phyloP scores from a whole-genome alignment of 495 filamentous ascomycete species.

The Xanthoparmelia taractica region DNA sequence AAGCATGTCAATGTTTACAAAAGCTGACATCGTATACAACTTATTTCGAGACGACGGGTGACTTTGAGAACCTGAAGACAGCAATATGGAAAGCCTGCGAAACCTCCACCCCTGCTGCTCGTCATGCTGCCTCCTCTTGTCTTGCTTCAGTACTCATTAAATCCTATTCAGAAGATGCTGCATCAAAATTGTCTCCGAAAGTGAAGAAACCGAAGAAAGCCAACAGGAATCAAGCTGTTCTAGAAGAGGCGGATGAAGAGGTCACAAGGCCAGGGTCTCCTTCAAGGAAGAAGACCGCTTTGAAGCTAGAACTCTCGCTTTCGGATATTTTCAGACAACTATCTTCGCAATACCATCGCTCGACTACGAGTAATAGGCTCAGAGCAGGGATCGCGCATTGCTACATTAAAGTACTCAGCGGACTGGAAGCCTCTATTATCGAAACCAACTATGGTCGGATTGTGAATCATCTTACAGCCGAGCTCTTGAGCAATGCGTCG shows the following conservation, averaged over 20 bases:
- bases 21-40: conserved; percentile 59
- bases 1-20: conserved; percentile 74
- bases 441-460: conserved; percentile 75
- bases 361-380: conserved; percentile 69
- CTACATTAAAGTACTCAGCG: conserved; percentile 70
- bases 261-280: conserved; percentile 66
- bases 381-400: conserved; percentile 81
- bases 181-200: conserved; percentile 50
- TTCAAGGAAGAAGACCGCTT: conserved; percentile 59
- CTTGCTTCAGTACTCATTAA: conserved; percentile 72
- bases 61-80: conserved; percentile 79
- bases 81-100: conserved; percentile 81
- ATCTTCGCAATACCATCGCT: conserved; percentile 71
- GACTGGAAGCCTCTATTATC: conserved; percentile 65
- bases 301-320: conserved; percentile 63
- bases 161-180: conserved; percentile 59
- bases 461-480: conserved; percentile 67
- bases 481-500: conserved; percentile 67
- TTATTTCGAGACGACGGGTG: conserved; percentile 82
- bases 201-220: conserved; percentile 66
- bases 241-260: conserved; percentile 71
- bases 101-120: conserved; percentile 59
- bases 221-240: conserved; percentile 61
- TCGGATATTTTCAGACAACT: conserved; percentile 73
- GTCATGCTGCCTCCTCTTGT: conserved; percentile 82